Conservation (phyloP, 2,329 filamentous ascomycete species). For the Trichoderma koningiopsis region DNA sequence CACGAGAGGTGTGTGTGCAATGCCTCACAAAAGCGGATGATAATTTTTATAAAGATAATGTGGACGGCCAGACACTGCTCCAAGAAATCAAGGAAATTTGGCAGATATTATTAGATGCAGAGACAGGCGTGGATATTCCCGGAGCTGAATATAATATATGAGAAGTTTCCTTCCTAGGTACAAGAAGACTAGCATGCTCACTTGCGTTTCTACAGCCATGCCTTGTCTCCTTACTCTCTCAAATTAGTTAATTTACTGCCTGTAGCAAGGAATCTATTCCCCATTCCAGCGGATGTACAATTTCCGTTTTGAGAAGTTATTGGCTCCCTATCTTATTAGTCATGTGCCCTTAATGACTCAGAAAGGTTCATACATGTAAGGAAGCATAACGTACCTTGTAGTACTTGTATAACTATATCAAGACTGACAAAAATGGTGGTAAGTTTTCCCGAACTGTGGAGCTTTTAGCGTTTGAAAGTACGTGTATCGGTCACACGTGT, state of each 20-base stretch:
- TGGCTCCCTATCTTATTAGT: background rate
- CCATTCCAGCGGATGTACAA: background rate
- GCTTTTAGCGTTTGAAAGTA: background rate
- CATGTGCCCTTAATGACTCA: background rate
- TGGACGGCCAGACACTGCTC: background rate
- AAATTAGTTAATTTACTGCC: background rate
- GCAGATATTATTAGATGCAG: background rate
- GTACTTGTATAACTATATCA: background rate
- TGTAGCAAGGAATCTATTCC: background rate
- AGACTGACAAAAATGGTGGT: background rate
- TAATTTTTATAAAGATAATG: background rate
- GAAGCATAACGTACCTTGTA: background rate
- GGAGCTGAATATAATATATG: too few species aligned
- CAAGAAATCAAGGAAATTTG: background rate
- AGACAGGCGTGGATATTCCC: background rate
- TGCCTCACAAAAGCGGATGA: background rate
- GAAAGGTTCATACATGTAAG: background rate
- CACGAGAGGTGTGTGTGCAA: background rate
- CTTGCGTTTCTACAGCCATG: too few species aligned
- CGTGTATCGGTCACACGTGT: background rate
- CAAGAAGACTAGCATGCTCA: too few species aligned
- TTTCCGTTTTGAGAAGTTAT: background rate
- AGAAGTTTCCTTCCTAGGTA: too few species aligned
- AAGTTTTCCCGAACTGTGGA: background rate
- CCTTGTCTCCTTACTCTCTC: background rate